Evolutionary conservation across 208 protist genomes (phyloP).

Genomic region (Trypanosoma mega): DNA sequence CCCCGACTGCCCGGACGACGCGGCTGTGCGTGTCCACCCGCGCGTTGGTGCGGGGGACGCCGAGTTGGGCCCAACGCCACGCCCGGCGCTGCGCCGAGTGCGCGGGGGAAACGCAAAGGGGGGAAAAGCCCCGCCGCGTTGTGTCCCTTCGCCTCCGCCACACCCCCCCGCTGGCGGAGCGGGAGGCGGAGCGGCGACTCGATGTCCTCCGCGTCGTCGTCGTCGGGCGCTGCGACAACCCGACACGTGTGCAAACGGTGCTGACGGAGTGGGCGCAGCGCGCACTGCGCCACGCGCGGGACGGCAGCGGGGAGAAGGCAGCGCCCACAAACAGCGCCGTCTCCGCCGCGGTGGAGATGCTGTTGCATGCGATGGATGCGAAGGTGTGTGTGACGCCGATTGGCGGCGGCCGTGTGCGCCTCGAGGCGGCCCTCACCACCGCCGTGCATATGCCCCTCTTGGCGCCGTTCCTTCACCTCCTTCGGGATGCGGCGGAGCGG

Average conservation of each 20-base stretch:
- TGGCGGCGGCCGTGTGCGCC: slow-evolving; percentile 13
- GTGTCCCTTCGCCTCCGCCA: slow-evolving; percentile 25
- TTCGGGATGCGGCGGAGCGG: slow-evolving; percentile 28
- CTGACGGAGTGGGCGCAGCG: slow-evolving; percentile 21
- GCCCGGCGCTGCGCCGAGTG: too few relatives aligned
- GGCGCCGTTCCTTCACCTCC: slow-evolving; percentile 36
- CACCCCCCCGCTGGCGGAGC: slow-evolving; percentile 32
- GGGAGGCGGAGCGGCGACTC: slow-evolving; percentile 28
- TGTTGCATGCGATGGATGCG: slow-evolving; percentile 42
- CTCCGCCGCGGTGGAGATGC: slow-evolving; percentile 42
- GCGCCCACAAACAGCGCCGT: slow-evolving; percentile 39
- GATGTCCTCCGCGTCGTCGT: slow-evolving; percentile 38
- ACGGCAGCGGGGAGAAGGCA: slow-evolving; percentile 28
- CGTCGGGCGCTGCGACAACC: too few relatives aligned
- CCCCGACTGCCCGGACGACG: slow-evolving; percentile 8
- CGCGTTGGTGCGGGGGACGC: too few relatives aligned
- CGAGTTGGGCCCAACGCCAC: too few relatives aligned
- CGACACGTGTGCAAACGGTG: too few relatives aligned
- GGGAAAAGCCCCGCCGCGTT: too few relatives aligned
- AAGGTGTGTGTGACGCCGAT: slow-evolving; percentile 5
- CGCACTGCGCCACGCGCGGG: slow-evolving; percentile 19
- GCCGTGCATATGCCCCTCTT: slow-evolving; percentile 42
- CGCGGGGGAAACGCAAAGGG: neutral
- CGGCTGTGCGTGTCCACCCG: too few relatives aligned
- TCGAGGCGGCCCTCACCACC: slow-evolving; percentile 23